Conservation (phyloP, 768 basidiomycete genomes). For the Leccinum subtestaceum region DNA sequence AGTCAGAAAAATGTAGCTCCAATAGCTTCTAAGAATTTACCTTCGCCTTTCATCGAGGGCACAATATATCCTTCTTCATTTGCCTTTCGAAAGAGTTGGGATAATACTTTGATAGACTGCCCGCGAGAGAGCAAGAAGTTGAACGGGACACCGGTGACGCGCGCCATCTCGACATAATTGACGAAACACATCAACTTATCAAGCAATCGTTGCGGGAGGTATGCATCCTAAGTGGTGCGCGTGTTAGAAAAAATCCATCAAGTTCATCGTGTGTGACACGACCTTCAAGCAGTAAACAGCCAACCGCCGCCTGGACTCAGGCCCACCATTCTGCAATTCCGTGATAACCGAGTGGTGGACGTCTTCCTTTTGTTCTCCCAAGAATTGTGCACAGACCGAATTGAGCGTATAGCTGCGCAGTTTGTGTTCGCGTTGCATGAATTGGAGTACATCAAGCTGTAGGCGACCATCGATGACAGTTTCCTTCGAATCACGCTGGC, state of each 20-base stretch:
- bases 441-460: constrained; percentile 93
- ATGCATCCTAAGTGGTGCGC: constrained; percentile 71
- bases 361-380: constrained; percentile 99
- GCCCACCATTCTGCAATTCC: constrained; percentile 93
- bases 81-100: constrained; percentile 91
- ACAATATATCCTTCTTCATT: constrained; percentile 89
- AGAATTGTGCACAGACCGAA: constrained; percentile 94
- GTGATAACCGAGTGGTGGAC: constrained; percentile 99
- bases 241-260: constrained; percentile 2
- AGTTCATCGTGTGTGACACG: background rate
- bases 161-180: constrained; percentile 98
- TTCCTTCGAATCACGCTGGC: constrained; percentile 94
- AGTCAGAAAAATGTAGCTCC: background rate
- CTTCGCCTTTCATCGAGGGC: constrained; percentile 83
- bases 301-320: constrained; percentile 86
- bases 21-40: constrained; percentile 35
- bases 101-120: constrained; percentile 98
- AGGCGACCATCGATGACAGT: constrained; percentile 87
- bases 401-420: constrained; percentile 96
- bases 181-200: constrained; percentile 99
- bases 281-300: constrained; percentile 99
- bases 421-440: constrained; percentile 99
- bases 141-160: constrained; percentile 99
- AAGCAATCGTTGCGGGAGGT: constrained; percentile 91
- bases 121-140: constrained; percentile 92